Conservation (phyloP, 768 basidiomycete genomes). For the Mrakia frigida region DNA sequence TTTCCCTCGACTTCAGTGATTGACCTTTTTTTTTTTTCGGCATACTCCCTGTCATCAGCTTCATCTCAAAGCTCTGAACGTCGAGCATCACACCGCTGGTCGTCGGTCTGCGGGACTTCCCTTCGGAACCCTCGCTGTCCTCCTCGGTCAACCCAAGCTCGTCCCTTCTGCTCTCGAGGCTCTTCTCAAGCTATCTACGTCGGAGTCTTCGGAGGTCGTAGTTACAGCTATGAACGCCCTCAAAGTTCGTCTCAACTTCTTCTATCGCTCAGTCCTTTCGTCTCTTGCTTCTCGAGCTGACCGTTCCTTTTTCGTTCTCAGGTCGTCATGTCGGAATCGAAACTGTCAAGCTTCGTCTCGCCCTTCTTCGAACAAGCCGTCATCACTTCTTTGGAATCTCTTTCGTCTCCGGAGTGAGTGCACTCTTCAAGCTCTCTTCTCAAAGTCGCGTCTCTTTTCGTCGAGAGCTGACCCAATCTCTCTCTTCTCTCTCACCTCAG, state of each 20-base stretch:
- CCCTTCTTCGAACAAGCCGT: slow-evolving; percentile 20
- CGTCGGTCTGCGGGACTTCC: slow-evolving; percentile 30
- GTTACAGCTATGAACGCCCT: slow-evolving; percentile 29
- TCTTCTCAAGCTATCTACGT: slow-evolving; percentile 19
- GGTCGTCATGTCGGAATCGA: slow-evolving; percentile 14
- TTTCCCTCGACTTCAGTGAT: neutral
- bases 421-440: neutral
- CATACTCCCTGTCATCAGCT: neutral
- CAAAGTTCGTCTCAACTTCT: slow-evolving; percentile 9
- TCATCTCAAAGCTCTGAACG: slow-evolving; percentile 17
- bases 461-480: neutral
- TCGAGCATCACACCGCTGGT: slow-evolving; percentile 25
- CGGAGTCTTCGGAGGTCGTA: neutral
- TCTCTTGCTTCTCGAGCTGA: neutral
- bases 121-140: slow-evolving; percentile 23
- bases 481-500: neutral
- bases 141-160: slow-evolving; percentile 14
- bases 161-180: slow-evolving; percentile 4
- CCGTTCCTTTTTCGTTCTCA: neutral
- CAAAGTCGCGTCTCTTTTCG: too few species aligned
- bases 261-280: too few species aligned
- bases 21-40: too few species aligned
- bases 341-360: neutral
- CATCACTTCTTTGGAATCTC: slow-evolving; percentile 17
- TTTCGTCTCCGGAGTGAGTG: slow-evolving; percentile 19